Conservation (phyloP, 345 rosid species). For the Populus simonii region DNA sequence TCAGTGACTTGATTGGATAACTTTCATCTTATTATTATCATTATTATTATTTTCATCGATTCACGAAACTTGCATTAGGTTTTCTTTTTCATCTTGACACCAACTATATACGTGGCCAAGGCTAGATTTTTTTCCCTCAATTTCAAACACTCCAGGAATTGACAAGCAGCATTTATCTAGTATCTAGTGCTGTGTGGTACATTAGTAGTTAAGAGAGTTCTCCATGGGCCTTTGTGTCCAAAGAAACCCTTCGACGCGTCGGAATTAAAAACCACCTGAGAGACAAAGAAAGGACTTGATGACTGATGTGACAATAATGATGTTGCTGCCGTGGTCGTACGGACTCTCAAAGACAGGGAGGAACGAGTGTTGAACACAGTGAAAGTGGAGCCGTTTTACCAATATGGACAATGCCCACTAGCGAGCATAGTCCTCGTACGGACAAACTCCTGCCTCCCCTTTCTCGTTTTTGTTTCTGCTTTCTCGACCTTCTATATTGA, state of each 20-base stretch:
- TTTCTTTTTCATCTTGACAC: too few relatives aligned
- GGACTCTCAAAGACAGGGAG: background rate
- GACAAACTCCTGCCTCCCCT: background rate
- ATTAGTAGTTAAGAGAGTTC: background rate
- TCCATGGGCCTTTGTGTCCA: background rate
- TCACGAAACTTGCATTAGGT: too few relatives aligned
- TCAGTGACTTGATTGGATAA: background rate
- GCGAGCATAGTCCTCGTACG: constrained; percentile 17
- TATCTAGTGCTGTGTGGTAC: background rate
- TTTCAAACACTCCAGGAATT: background rate
- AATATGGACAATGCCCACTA: background rate
- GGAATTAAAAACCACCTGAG: background rate
- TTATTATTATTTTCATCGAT: too few relatives aligned
- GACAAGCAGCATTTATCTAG: too few relatives aligned
- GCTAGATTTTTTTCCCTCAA: background rate
- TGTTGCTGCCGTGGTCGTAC: constrained; percentile 12
- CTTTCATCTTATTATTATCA: background rate
- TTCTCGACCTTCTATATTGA: background rate
- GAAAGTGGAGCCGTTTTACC: constrained; percentile 21
- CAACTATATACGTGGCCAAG: background rate
- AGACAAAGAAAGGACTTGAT: background rate
- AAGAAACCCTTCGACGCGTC: background rate
- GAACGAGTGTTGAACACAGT: constrained; percentile 30
- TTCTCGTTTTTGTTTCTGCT: background rate
- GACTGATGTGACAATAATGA: constrained; percentile 21